A percentile compares a stretch with the other conserved stretches of the same genome.
phyloP scores from a whole-genome alignment of 2,329 filamentous ascomycete genomes.

The Endoconidiophora polonica region DNA sequence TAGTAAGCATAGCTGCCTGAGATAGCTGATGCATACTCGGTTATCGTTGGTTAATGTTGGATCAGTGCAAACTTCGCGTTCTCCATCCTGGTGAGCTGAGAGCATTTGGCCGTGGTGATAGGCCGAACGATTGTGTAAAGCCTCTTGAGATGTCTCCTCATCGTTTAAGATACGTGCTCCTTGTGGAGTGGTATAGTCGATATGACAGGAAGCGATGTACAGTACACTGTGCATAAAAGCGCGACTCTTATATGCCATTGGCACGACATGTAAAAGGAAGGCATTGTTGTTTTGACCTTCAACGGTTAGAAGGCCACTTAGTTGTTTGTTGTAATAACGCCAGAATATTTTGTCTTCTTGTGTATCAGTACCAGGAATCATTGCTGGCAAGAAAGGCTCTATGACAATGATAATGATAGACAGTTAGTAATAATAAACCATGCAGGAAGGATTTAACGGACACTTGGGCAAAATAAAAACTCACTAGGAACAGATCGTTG shows the following conservation, averaged over 20 bases:
- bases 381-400: constrained; percentile 39
- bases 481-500: constrained; percentile 38
- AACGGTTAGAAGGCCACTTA: constrained; percentile 68
- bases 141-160: constrained; percentile 16
- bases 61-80: background rate
- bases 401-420: constrained; percentile 23
- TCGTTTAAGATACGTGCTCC: constrained; percentile 35
- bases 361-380: constrained; percentile 71
- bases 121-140: background rate
- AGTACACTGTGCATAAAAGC: constrained; percentile 85
- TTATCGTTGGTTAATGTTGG: background rate
- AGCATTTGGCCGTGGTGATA: background rate
- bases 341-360: constrained; percentile 65
- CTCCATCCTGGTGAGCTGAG: background rate
- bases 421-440: background rate
- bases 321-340: constrained; percentile 63
- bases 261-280: constrained; percentile 69
- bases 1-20: constrained; percentile 45
- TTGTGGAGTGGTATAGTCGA: constrained; percentile 42
- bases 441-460: background rate
- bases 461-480: constrained; percentile 22
- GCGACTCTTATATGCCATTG: constrained; percentile 62
- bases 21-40: constrained; percentile 36
- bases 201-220: constrained; percentile 65
- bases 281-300: constrained; percentile 69